Base-by-base conservation (phyloP, 2,329 filamentous ascomycete genomes). In the Coniochaeta pulveracea region DNA sequence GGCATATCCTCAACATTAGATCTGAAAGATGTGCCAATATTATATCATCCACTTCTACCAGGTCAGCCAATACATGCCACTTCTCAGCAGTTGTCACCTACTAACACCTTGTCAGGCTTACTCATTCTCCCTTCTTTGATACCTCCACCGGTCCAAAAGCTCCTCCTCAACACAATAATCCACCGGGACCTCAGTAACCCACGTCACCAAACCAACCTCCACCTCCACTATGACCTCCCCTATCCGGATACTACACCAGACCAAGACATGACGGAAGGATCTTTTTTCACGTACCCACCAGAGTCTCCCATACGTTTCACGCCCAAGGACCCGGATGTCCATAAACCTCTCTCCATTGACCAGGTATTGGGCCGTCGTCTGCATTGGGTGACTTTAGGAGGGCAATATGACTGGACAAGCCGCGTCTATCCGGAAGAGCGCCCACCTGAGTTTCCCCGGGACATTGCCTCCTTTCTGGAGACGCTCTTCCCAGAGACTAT, bases 331-430 rank as follows among this genome's bases (percentile, higher is more conserved):
- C 64, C 81, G 1, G 42, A 54, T 1, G 57, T 86, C n/a, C 88
- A 95, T 57, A 83, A 79, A 39, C 68, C 84, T 3, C 62, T 95
- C 8, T 69, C 72, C 3, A 63, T 82, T 34, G 63, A 71, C 31
- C 77, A 79, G 47, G 73, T 89, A 19, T 64, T 96, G 26, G 72
- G 78, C 37, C 81, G 79, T 41, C 88, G 84, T 40, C 69, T 96
- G 16, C 85, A 89, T 44, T 98, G 91, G 91, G 73, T 93, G 26
- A 96, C 89, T 0, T 71, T 98, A 3, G 91, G 91, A 32, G 89
- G 86, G 0, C 91, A 96, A 54, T 96, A 96, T 55, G 84, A 96
- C 60, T 96, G 89, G 91, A 93, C 86, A 0, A 72, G 75, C 36
- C 88, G 93, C 43, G 61, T 73, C 10, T 96, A 96, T 49, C 86